Base-by-base conservation (phyloP, 2,329 filamentous ascomycete species). In the Pseudopithomyces chartarum region DNA sequence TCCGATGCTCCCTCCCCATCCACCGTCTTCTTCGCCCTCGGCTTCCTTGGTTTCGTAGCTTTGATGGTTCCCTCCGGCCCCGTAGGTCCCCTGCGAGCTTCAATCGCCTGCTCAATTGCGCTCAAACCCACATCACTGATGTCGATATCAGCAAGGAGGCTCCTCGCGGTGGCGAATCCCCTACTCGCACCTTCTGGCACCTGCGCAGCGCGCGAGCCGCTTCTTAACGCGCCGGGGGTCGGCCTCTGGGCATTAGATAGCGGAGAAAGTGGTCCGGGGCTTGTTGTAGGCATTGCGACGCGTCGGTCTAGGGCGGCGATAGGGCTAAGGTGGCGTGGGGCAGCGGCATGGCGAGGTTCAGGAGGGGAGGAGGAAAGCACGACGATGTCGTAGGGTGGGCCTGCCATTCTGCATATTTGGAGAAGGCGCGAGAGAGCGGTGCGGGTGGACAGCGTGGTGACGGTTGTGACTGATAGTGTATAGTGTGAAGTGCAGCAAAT, bases 101-200 rank as follows among this genome's bases (percentile, higher is more conserved):
- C 42, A 10, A 52, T 32, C 15, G 40, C 32, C 12, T 45, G 17
- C 33, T 46, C 42, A 32, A 45, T 46, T 15, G 50, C 50, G 19
- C 33, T 45, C 19, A 52, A 19, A 17, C 50, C 42, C 13, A 32
- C 36, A 15, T 38, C 33, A 11, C 45, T 45, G 20, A 52, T 45
- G 29, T 39, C 19, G 32, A 52, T 44, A 34, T 52, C 50, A 13
- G 33, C 44, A n/a, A 75, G 51, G 15, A 76, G 56, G 51, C 67
- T 72, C 50, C 61, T 61, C 6, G 73, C 71, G 54, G 71, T 74
- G 64, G 70, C 70, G 52, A 75, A 76, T 20, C 72, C 73, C 54
- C 66, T 64, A 2, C 60, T 46, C 12, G 62, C 65, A 7, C 59
- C 65, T 19, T 64, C 56, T 20, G 73, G 68, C 29, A 72, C 64